A percentile compares a stretch with the other conserved stretches of the same genome.
Conservation (phyloP, 352 stramenopile genomes). For the Globisporangium canariense region DNA sequence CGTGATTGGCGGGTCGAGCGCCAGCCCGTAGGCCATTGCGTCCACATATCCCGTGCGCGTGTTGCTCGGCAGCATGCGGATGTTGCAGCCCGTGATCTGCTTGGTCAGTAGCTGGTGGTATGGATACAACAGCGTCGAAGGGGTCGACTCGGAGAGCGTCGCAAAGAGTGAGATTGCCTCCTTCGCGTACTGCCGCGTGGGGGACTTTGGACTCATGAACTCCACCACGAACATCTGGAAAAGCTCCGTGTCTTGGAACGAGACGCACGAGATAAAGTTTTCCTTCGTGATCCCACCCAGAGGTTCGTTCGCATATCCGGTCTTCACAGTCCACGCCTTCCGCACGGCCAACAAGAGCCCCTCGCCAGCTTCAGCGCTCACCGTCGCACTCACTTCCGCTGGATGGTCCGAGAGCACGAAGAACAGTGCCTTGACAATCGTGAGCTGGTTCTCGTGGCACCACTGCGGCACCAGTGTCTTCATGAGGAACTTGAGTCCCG, state of each 20-base stretch:
- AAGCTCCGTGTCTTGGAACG: constrained; percentile 83
- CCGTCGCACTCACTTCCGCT: constrained; percentile 74
- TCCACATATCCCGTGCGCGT: constrained; percentile 83
- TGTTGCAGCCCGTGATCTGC: constrained; percentile 76
- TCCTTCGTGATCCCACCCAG: constrained; percentile 42
- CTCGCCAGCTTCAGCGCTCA: constrained; percentile 69
- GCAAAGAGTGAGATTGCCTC: constrained; percentile 63
- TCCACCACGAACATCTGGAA: constrained; percentile 88
- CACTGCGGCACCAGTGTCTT: constrained; percentile 64
- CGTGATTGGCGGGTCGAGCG: constrained; percentile 76
- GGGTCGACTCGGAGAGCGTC: constrained; percentile 47
- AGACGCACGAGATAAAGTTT: constrained; percentile 64
- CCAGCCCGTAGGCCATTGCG: constrained; percentile 77
- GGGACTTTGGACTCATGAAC: constrained; percentile 70
- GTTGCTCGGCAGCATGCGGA: constrained; percentile 62
- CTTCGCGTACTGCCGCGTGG: constrained; percentile 70
- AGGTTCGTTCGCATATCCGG: constrained; percentile 33
- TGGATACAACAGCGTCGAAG: constrained; percentile 68
- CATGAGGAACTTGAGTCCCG: constrained; percentile 66
- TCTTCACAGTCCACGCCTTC: constrained; percentile 50
- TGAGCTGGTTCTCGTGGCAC: constrained; percentile 86
- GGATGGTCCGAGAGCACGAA: constrained; percentile 87
- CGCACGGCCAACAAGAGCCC: constrained; percentile 52
- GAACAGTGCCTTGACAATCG: constrained; percentile 80
- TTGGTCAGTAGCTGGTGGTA: constrained; percentile 86